Conservation (phyloP, 768 basidiomycete genomes). For the Vararia minispora region DNA sequence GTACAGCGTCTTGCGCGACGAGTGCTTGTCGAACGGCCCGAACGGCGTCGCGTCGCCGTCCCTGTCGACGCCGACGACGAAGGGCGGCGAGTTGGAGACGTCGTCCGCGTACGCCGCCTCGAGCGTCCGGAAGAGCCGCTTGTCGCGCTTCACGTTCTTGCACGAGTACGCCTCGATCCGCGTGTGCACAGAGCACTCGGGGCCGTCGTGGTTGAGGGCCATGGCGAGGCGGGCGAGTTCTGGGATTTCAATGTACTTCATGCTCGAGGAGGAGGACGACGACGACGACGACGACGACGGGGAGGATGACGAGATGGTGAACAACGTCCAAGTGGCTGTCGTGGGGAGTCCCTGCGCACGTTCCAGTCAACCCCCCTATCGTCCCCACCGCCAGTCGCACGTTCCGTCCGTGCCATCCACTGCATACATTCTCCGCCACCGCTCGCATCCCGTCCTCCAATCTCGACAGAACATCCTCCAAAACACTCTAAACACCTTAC, state of each 20-base stretch:
- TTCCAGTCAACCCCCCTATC: too few relatives aligned
- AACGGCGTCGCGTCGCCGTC: conserved; percentile 80
- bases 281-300: too few relatives aligned
- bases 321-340: too few relatives aligned
- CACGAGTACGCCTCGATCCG: conserved; percentile 95
- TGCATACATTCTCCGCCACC: too few relatives aligned
- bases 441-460: too few relatives aligned
- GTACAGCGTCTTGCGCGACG: conserved; percentile 86
- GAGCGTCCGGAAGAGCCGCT: conserved; percentile 89
- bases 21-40: conserved; percentile 78
- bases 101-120: conserved; percentile 81
- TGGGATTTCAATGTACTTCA: conserved; percentile 90
- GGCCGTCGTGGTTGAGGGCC: conserved; percentile 74
- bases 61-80: conserved; percentile 60
- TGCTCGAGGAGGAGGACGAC: too few relatives aligned
- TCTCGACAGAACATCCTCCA: too few relatives aligned
- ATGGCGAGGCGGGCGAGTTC: conserved; percentile 66
- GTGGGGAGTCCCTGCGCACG: too few relatives aligned
- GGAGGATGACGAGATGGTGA: too few relatives aligned
- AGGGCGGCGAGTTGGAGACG: conserved; percentile 71
- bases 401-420: too few relatives aligned
- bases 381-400: too few relatives aligned
- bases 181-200: conserved; percentile 82
- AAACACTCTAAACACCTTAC: too few relatives aligned
- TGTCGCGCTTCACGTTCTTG: conserved; percentile 96